Evolutionary conservation across 2,329 filamentous ascomycete species (phyloP).

Genomic region (Davidsoniella virescens): DNA sequence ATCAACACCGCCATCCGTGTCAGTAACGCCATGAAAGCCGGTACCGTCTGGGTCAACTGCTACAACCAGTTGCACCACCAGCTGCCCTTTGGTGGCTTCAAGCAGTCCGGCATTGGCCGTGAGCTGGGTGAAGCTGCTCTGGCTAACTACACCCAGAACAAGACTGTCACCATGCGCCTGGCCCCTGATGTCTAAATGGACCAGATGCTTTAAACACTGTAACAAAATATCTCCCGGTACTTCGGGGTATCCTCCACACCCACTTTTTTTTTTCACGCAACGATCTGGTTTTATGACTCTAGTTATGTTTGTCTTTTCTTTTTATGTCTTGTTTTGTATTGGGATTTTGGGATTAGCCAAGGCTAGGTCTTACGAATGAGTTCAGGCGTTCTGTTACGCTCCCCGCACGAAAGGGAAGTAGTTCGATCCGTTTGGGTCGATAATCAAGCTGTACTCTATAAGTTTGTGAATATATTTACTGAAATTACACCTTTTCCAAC

Average conservation of each 20-base stretch:
- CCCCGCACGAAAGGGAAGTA: no score
- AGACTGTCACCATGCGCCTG: constrained; percentile 15
- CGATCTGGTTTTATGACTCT: not conserved
- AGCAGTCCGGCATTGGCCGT: constrained; percentile 15
- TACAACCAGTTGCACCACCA: constrained; percentile 21
- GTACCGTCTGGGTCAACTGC: constrained; percentile 43
- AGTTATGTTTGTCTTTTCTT: not conserved
- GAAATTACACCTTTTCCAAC: no score
- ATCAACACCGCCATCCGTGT: constrained; percentile 29
- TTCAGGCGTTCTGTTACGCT: not conserved
- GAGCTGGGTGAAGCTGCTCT: constrained; percentile 14
- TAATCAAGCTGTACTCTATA: no score
- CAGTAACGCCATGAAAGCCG: constrained; percentile 38
- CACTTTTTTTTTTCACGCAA: not conserved
- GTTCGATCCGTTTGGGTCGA: no score
- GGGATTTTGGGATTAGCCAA: no score
- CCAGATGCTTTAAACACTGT: no score
- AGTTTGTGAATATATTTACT: no score
- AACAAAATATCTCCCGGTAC: no score
- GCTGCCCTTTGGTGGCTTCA: constrained; percentile 16
- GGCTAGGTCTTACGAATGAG: not conserved
- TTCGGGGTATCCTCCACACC: not conserved
- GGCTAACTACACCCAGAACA: constrained; percentile 15
- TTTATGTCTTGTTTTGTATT: not conserved
- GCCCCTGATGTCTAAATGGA: not conserved